phyloP scores from a whole-genome alignment of 1,139 yeast genomes.

The Sugiyamaella pinicola region DNA sequence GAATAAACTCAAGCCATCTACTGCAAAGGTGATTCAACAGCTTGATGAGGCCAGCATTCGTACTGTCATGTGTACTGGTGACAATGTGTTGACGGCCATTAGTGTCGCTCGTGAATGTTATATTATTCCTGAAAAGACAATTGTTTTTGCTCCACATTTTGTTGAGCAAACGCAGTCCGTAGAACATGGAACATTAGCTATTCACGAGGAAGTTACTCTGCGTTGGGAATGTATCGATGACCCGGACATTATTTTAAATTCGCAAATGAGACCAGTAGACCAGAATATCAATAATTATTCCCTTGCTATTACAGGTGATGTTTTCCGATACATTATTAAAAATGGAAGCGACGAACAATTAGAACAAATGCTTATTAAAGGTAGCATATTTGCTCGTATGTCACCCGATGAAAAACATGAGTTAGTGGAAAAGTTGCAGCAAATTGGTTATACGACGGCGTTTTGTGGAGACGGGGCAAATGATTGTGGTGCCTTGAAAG shows the following conservation, averaged over 20 bases:
- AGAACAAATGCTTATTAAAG: conserved; percentile 67
- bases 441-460: conserved; percentile 86
- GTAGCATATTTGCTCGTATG: conserved; percentile 91
- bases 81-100: conserved; percentile 88
- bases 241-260: conserved; percentile 51
- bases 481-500: conserved; percentile 97
- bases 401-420: conserved; percentile 99
- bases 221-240: conserved; percentile 48
- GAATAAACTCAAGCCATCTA: conserved; percentile 75
- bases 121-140: conserved; percentile 51
- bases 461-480: conserved; percentile 93
- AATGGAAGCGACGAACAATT: conserved; percentile 41
- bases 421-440: conserved; percentile 82
- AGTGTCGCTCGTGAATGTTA: conserved; percentile 89
- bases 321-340: conserved; percentile 72
- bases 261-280: conserved; percentile 34
- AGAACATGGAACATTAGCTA: conserved; percentile 27
- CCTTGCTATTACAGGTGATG: conserved; percentile 89
- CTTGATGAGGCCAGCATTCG: conserved; percentile 70
- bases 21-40: conserved; percentile 60
- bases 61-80: conserved; percentile 97
- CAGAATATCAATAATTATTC: conserved; percentile 45
- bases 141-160: conserved; percentile 72
- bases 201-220: conserved; percentile 10
- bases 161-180: conserved; percentile 31